Conservation (phyloP, 257 asterid species). For the Avicennia marina region DNA sequence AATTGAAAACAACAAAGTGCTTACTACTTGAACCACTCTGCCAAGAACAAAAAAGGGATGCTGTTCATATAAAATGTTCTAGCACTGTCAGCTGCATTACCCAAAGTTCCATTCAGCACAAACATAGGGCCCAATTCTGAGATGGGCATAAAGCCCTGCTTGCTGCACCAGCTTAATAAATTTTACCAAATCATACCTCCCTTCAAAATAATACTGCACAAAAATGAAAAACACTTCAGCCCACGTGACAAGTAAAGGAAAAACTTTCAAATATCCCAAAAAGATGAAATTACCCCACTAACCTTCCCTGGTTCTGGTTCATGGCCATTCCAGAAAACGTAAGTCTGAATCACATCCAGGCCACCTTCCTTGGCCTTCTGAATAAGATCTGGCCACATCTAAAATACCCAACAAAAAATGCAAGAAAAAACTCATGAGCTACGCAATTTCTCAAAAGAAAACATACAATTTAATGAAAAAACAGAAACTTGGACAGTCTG, state of each 20-base stretch:
- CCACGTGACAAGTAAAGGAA: not conserved
- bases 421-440: too few species aligned
- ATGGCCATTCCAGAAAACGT: slow-evolving; percentile 74
- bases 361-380: too few species aligned
- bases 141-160: slow-evolving; percentile 57
- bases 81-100: slow-evolving; percentile 26
- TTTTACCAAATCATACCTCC: slow-evolving; percentile 54
- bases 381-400: slow-evolving; percentile 82
- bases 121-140: slow-evolving; percentile 68
- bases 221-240: too few species aligned
- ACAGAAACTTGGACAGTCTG: not conserved
- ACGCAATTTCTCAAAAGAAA: too few species aligned
- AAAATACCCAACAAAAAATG: slow-evolving; percentile 14
- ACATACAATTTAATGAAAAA: not conserved
- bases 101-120: slow-evolving; percentile 79
- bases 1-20: too few species aligned
- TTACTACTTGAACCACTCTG: too few species aligned
- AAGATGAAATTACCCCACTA: not conserved
- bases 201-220: slow-evolving; percentile 57
- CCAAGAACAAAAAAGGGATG: too few species aligned
- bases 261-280: not conserved
- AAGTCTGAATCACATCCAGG: slow-evolving; percentile 62
- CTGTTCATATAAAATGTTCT: not conserved
- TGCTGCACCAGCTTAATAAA: too few species aligned
- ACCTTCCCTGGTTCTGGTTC: slow-evolving; percentile 64